Conservation (phyloP, 352 stramenopile genomes). For the Pythium myriotylum region DNA sequence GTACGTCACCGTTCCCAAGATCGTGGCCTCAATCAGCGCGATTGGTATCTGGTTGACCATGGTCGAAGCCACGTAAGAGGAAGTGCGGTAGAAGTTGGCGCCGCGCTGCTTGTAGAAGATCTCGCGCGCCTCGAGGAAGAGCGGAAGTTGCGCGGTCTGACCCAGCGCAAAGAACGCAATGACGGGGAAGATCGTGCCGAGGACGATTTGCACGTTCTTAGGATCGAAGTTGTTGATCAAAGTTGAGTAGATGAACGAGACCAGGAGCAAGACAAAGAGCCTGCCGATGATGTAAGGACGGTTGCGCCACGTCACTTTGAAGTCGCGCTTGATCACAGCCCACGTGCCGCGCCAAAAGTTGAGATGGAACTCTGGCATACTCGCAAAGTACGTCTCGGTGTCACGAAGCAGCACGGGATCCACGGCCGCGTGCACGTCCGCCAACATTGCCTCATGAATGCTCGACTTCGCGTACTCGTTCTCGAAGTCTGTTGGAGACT, state of each 20-base stretch:
- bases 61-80: too few relatives aligned
- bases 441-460: conserved; percentile 33
- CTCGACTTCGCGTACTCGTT: conserved; percentile 24
- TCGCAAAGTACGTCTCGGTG: conserved; percentile 28
- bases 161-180: conserved; percentile 11
- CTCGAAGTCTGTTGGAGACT: conserved; percentile 22
- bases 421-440: conserved; percentile 83
- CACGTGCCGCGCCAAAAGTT: conserved; percentile 13
- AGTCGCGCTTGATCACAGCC: too few relatives aligned
- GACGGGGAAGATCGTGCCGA: conserved; percentile 39
- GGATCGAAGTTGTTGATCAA: conserved; percentile 32
- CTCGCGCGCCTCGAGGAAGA: conserved; percentile 63
- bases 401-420: conserved; percentile 86
- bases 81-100: too few relatives aligned
- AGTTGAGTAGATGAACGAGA: conserved; percentile 30
- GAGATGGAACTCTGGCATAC: conserved; percentile 17
- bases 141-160: conserved; percentile 58
- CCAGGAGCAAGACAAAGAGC: conserved; percentile 26
- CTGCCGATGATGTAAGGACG: conserved; percentile 42
- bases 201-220: conserved; percentile 30
- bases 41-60: conserved; percentile 45
- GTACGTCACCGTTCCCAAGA: conserved; percentile 74
- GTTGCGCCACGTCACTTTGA: conserved; percentile 38
- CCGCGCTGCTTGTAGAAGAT: too few relatives aligned
- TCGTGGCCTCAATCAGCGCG: conserved; percentile 47